phyloP scores from a whole-genome alignment of 1,284 basidiomycete species.

The Paramarasmius palmivorus region DNA sequence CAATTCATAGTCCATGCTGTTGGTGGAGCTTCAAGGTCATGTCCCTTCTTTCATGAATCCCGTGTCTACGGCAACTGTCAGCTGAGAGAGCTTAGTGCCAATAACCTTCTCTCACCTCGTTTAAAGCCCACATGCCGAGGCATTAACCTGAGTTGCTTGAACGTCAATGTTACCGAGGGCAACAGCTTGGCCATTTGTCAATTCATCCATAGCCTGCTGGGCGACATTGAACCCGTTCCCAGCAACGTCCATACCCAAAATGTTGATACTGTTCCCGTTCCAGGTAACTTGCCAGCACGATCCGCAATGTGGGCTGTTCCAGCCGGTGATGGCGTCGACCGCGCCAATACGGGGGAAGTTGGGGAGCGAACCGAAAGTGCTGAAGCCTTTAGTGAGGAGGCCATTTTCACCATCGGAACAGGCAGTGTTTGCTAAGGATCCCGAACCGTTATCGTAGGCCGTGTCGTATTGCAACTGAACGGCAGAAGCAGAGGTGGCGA shows the following conservation, averaged over 20 bases:
- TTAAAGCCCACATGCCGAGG: conserved; percentile 35
- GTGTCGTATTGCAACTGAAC: conserved; percentile 38
- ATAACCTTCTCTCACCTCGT: too few relatives aligned
- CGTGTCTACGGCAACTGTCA: too few relatives aligned
- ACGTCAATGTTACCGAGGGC: conserved; percentile 36
- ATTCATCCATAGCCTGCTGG: conserved; percentile 38
- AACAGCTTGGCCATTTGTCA: conserved; percentile 41
- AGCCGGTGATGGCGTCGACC: conserved; percentile 37
- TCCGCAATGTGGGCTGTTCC: conserved; percentile 42
- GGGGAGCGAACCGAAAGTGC: conserved; percentile 46
- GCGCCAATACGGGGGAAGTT: conserved; percentile 52
- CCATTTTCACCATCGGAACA: conserved; percentile 52
- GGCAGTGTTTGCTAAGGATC: conserved; percentile 37
- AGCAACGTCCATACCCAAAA: conserved; percentile 42
- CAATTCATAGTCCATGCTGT: too few relatives aligned
- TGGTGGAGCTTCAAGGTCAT: too few relatives aligned
- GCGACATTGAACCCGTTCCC: conserved; percentile 42
- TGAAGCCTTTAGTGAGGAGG: conserved; percentile 42
- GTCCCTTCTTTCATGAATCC: too few relatives aligned
- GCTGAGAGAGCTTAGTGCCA: too few relatives aligned
- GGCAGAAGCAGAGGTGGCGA: conserved; percentile 22
- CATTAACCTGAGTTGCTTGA: conserved; percentile 31
- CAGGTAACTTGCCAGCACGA: conserved; percentile 46
- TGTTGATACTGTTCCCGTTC: conserved; percentile 30
- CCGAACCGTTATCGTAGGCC: conserved; percentile 39